phyloP scores from a whole-genome alignment of 345 rosid species.

The Turnera subulata region DNA sequence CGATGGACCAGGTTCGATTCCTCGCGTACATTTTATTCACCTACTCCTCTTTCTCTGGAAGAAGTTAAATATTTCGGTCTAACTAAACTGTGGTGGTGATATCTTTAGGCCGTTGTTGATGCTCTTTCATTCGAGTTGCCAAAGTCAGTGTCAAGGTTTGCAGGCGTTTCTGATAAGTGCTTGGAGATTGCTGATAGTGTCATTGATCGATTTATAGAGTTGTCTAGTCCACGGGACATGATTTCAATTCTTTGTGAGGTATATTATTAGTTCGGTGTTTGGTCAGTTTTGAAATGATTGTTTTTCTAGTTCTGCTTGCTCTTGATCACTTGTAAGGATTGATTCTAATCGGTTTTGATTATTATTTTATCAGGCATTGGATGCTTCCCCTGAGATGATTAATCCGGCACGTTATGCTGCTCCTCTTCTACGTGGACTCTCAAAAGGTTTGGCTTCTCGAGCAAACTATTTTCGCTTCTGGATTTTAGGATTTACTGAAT shows the following conservation, averaged over 20 bases:
- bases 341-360: slow-evolving; percentile 2
- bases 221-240: slow-evolving; percentile 82
- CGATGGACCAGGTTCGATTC: slow-evolving; percentile 47
- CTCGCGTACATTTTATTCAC: not conserved
- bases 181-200: slow-evolving; percentile 43
- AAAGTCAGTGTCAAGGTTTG: slow-evolving; percentile 57
- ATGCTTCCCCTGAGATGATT: slow-evolving; percentile 36
- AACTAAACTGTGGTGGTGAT: not conserved
- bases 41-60: too few species aligned
- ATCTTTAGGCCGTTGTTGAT: slow-evolving; percentile 52
- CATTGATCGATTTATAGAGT: slow-evolving; percentile 43
- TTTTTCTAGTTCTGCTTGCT: too few species aligned
- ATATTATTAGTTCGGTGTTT: not conserved
- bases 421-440: slow-evolving; percentile 68
- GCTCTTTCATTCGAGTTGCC: slow-evolving; percentile 72
- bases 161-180: slow-evolving; percentile 45
- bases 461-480: not conserved
- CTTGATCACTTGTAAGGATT: too few species aligned
- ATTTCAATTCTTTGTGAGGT: slow-evolving; percentile 85
- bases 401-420: slow-evolving; percentile 38
- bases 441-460: slow-evolving; percentile 51
- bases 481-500: not conserved
- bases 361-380: slow-evolving; percentile 59
- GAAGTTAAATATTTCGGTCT: not conserved
- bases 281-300: not conserved